Conservation (phyloP, 2,329 filamentous ascomycete genomes). For the Cercospora sp. region DNA sequence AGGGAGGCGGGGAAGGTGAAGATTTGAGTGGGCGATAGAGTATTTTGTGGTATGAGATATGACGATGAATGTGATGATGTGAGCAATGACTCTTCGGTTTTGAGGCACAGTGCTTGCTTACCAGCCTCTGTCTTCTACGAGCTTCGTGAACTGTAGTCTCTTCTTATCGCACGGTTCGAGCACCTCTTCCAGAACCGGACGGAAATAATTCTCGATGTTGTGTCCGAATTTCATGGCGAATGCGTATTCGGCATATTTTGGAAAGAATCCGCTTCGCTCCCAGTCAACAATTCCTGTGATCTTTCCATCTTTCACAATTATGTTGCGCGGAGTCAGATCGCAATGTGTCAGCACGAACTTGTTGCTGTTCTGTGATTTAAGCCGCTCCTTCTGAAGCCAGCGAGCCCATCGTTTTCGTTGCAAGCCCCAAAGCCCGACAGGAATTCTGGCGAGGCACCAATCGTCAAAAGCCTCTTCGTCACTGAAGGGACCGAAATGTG, state of each 20-base stretch:
- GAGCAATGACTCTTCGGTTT: background rate
- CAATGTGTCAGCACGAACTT: conserved; percentile 26
- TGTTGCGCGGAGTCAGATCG: conserved; percentile 26
- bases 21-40: conserved; percentile 25
- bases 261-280: conserved; percentile 29
- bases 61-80: background rate
- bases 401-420: background rate
- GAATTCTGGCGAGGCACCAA: background rate
- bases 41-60: background rate
- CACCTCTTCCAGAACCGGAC: background rate
- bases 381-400: background rate
- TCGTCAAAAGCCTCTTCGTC: conserved; percentile 2
- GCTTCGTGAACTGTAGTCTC: background rate
- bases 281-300: conserved; percentile 28
- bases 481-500: background rate
- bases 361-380: background rate
- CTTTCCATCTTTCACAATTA: conserved; percentile 22
- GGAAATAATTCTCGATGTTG: background rate
- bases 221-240: background rate
- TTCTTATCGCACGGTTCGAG: background rate
- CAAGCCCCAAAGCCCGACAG: background rate
- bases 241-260: conserved; percentile 28
- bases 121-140: conserved; percentile 1
- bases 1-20: conserved; percentile 37
- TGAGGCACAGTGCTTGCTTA: too few relatives aligned